Conservation (phyloP, 2,329 filamentous ascomycete species). For the Penicillium sclerotiorum region DNA sequence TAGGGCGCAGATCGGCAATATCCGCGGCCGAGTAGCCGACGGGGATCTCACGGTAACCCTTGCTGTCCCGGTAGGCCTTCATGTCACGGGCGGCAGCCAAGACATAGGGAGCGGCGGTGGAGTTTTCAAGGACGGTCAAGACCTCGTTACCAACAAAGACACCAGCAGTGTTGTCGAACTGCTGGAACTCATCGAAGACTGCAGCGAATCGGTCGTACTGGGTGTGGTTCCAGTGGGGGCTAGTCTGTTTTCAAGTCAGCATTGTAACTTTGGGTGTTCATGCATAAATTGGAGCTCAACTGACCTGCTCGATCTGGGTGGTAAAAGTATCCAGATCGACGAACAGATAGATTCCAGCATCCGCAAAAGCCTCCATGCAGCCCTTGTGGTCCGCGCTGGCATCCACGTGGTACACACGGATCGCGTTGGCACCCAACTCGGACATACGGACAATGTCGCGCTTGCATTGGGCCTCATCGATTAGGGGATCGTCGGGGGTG, state of each 20-base stretch:
- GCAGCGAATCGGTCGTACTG: conserved; percentile 69
- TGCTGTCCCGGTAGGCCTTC: conserved; percentile 75
- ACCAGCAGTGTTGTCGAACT: conserved; percentile 77
- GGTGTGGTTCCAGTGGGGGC: conserved; percentile 71
- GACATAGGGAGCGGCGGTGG: conserved; percentile 75
- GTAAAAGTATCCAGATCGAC: conserved; percentile 69
- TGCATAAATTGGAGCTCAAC: conserved; percentile 4
- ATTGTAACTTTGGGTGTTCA: background rate
- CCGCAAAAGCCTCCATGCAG: conserved; percentile 79
- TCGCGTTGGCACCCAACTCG: conserved; percentile 76
- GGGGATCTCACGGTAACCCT: conserved; percentile 78
- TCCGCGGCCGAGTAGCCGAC: conserved; percentile 87
- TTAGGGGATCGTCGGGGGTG: conserved; percentile 71
- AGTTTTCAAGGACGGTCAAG: conserved; percentile 54
- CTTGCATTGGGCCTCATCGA: conserved; percentile 73
- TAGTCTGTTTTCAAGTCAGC: conserved; percentile 44
- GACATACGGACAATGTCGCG: conserved; percentile 78
- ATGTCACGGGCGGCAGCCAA: conserved; percentile 80
- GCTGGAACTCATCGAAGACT: conserved; percentile 76
- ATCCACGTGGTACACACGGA: conserved; percentile 88
- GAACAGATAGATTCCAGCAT: conserved; percentile 81
- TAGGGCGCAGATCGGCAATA: conserved; percentile 69
- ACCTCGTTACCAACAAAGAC: conserved; percentile 91
- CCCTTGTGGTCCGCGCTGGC: conserved; percentile 68
- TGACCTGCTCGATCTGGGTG: conserved; percentile 47